phyloP scores from a whole-genome alignment of 352 stramenopile species.

The Globisporangium irregulare region DNA sequence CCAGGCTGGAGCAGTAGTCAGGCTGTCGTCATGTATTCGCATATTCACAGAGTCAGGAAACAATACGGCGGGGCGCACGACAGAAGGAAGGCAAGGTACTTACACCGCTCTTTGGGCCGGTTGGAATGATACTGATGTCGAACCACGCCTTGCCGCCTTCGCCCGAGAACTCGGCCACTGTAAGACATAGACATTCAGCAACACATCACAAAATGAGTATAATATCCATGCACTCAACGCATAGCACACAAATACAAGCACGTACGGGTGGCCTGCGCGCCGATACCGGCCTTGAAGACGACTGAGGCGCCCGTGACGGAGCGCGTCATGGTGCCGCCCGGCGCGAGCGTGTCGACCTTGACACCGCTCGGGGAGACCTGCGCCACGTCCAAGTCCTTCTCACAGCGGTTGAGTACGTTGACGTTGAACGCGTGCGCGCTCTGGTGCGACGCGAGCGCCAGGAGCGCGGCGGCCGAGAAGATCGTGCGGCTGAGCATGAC shows the following conservation, averaged over 20 bases:
- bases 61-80: background rate
- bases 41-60: background rate
- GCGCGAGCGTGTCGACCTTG: slow-evolving; percentile 24
- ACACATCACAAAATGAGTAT: background rate
- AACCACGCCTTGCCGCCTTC: slow-evolving; percentile 52
- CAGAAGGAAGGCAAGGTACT: slow-evolving; percentile 18
- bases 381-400: slow-evolving; percentile 40
- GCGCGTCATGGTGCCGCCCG: slow-evolving; percentile 31
- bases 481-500: slow-evolving; percentile 10
- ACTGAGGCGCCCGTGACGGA: slow-evolving; percentile 28
- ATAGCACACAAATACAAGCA: slow-evolving; percentile 1
- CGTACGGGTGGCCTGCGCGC: slow-evolving; percentile 56
- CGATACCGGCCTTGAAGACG: slow-evolving; percentile 48
- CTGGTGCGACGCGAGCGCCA: slow-evolving; percentile 5
- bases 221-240: too few relatives aligned
- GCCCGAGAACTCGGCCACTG: slow-evolving; percentile 66
- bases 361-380: slow-evolving; percentile 30
- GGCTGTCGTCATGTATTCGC: slow-evolving; percentile 23
- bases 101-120: slow-evolving; percentile 56
- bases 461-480: slow-evolving; percentile 6
- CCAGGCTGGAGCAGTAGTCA: slow-evolving; percentile 49
- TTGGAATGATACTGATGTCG: slow-evolving; percentile 80
- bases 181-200: background rate
- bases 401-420: slow-evolving; percentile 60
- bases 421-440: slow-evolving; percentile 28